Percentiles rank a stretch among this genome's conserved stretches.
These are phyloP conservation scores for Penicillium sclerotiorum DNA, from an alignment of 2,329 filamentous ascomycete genomes.

Conservation along the genomic window DNA sequence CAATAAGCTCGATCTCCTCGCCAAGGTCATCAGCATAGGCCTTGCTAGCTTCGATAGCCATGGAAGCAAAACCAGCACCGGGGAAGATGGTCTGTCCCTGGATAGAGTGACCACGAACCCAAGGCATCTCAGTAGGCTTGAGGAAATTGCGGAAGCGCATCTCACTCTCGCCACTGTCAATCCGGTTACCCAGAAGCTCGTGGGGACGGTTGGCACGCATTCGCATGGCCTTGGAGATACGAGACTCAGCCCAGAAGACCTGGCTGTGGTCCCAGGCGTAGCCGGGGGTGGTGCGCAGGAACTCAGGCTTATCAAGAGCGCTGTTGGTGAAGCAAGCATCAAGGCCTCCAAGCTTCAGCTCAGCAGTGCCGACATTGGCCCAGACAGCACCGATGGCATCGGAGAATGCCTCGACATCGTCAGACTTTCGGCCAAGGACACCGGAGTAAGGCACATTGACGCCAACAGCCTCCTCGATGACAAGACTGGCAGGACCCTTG, in stretches of 20 bases:
- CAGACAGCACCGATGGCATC: background rate
- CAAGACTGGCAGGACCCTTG: background rate
- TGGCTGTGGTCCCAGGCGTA: conserved; percentile 54
- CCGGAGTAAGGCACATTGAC: background rate
- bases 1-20: conserved; percentile 11
- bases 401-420: conserved; percentile 1
- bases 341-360: background rate
- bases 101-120: conserved; percentile 26
- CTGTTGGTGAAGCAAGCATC: background rate
- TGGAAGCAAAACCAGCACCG: conserved; percentile 26
- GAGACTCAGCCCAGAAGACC: conserved; percentile 46
- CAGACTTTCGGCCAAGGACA: background rate
- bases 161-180: conserved; percentile 11
- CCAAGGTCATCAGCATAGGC: background rate
- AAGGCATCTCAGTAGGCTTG: conserved; percentile 21
- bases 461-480: background rate
- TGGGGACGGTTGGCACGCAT: conserved; percentile 36
- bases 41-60: conserved; percentile 30
- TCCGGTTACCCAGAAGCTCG: conserved; percentile 23
- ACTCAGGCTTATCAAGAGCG: background rate
- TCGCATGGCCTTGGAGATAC: conserved; percentile 42
- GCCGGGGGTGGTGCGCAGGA: conserved; percentile 31
- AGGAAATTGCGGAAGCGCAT: conserved; percentile 29
- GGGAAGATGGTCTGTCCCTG: conserved; percentile 25
- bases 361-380: background rate